Base-by-base conservation (phyloP, 495 filamentous ascomycete genomes). In the Xylaria telfairii region DNA sequence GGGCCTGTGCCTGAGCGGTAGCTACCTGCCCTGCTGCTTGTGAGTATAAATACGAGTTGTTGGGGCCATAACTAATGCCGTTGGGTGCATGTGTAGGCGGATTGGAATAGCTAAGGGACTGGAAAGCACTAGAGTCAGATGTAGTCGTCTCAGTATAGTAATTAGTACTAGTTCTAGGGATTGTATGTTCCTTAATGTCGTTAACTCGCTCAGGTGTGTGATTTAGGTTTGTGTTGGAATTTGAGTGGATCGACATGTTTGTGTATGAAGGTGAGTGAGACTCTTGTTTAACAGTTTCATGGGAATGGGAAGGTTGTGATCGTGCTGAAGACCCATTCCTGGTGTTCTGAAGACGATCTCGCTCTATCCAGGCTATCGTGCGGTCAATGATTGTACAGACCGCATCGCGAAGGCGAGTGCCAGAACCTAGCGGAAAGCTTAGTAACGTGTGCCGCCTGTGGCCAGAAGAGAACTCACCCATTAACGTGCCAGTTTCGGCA, bases 401-500 rank as follows among this genome's bases (percentile, higher is more conserved):
- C 6, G 82, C 79, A 60, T 75, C 75, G n/a, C 76, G 75, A 21
- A 84, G 74, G 15, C 81, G 79, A 39, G 82, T 78, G 6, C 82
- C 82, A 76, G 69, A 71, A 61, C 75, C 78, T 80, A 68, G 15
- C 21, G 7, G 19, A 37, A 44, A 0, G 13, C 12, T 69, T 62
- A 69, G 67, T 44, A 39, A 47, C 30, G 30, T 54, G 24, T 41
- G 8, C 42, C 34, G 69, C 72, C 60, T 68, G 44, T 19, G 39
- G 71, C 49, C 30, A 7, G 53, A 32, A 10, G 41, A 65, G 19
- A 57, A 81, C 85, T 72, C 83, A 92, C 90, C 90, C 37, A 93
- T 79, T 24, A 92, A 78, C 46, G 79, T 80, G 34, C 90, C 91
- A 68, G 89, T 86, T 59, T 92, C 90, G 13, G 83, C 84, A 73